Evolutionary conservation across 345 rosid species (phyloP).

Genomic region (Carallia pectinifolia): DNA sequence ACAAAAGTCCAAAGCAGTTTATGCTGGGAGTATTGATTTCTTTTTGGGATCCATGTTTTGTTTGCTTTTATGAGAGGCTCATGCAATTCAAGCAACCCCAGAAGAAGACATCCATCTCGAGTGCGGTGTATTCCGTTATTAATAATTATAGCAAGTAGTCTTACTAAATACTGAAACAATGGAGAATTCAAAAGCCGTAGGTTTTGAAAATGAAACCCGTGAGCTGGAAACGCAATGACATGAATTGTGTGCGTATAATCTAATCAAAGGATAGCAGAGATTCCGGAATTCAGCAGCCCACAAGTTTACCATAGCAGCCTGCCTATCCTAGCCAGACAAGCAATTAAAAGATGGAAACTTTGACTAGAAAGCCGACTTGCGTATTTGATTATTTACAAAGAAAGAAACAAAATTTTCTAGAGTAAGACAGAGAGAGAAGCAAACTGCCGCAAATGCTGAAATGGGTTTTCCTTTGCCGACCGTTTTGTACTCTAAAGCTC

Average conservation of each 20-base stretch:
- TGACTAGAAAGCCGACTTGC: conserved; percentile 9
- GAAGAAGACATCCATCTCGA: neutral
- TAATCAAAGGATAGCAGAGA: conserved; percentile 17
- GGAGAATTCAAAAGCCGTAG: no score
- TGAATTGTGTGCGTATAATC: conserved; percentile 14
- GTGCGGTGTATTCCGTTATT: no score
- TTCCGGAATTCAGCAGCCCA: conserved; percentile 12
- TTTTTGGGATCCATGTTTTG: neutral
- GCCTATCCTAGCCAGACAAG: conserved; percentile 9
- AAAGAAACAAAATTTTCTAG: neutral
- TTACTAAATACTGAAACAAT: no score
- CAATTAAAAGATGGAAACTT: conserved; percentile 2
- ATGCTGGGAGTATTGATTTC: no score
- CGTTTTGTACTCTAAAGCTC: neutral
- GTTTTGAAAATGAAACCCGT: conserved; percentile 2
- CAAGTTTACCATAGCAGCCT: no score
- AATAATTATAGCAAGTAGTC: no score
- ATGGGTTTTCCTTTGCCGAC: conserved; percentile 32
- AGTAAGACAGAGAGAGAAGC: conserved; percentile 14
- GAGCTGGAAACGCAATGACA: conserved; percentile 24
- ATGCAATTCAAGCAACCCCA: conserved; percentile 1
- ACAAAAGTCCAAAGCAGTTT: no score
- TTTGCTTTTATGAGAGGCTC: neutral
- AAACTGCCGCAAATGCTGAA: conserved; percentile 33
- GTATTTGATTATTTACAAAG: neutral